Percentiles rank a stretch among this genome's conserved stretches.
These are phyloP conservation scores for Aspergillus sp. DNA, from an alignment of 2,329 filamentous ascomycete species.

Conservation along the genomic window DNA sequence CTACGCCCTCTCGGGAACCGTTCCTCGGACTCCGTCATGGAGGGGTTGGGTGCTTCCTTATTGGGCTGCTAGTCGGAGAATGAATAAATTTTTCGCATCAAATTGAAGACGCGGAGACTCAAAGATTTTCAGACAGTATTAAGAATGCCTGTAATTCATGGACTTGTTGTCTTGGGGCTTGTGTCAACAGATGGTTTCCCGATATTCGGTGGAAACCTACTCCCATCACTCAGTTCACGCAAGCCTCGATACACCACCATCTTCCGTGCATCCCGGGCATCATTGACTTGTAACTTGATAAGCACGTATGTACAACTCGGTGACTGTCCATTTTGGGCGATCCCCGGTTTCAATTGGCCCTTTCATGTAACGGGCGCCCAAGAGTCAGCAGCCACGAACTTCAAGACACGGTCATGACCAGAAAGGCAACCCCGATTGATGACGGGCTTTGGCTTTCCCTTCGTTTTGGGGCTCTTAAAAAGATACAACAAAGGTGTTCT, in stretches of 20 bases:
- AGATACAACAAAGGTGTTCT: not conserved
- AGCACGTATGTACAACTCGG: not conserved
- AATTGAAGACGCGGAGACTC: not conserved
- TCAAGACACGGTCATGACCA: not conserved
- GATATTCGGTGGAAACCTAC: not conserved
- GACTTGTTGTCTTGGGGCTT: too few relatives aligned
- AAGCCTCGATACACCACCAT: not conserved
- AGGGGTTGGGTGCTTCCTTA: not conserved
- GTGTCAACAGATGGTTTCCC: not conserved
- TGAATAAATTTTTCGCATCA: too few relatives aligned
- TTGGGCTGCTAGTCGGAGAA: not conserved
- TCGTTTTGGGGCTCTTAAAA: too few relatives aligned
- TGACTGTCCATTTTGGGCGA: not conserved
- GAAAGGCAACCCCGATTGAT: not conserved
- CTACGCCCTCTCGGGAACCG: not conserved
- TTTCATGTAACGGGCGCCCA: not conserved
- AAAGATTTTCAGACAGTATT: not conserved
- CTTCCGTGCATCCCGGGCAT: not conserved
- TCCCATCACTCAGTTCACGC: not conserved
- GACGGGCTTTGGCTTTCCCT: not conserved
- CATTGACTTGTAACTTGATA: not conserved
- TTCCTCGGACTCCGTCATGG: conserved; percentile 9
- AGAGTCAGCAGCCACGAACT: not conserved
- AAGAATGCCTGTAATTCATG: too few relatives aligned
- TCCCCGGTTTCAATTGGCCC: not conserved